Conservation (phyloP, 2,329 filamentous ascomycete genomes). For the Cercospora nicotianae region DNA sequence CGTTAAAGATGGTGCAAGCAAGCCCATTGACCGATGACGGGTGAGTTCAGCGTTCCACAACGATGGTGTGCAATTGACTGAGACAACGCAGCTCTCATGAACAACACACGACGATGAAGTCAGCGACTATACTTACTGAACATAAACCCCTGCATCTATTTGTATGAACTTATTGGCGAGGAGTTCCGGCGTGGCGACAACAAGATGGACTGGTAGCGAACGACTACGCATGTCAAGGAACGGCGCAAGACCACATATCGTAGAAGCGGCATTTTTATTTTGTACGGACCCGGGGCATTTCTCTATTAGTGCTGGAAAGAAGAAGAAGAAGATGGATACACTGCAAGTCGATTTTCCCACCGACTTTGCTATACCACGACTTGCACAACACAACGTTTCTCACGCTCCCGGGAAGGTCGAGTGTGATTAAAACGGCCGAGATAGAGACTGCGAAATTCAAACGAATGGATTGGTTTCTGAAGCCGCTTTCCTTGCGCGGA, state of each 20-base stretch:
- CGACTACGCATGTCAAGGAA: not conserved
- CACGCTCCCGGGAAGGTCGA: not conserved
- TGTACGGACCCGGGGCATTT: not conserved
- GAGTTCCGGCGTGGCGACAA: conserved; percentile 5
- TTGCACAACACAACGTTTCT: not conserved
- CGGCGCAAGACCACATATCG: not conserved
- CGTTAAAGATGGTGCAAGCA: conserved; percentile 39
- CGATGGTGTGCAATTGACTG: not conserved
- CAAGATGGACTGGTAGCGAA: not conserved
- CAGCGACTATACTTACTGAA: conserved; percentile 4
- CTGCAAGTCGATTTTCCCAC: not conserved
- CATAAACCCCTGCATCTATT: not conserved
- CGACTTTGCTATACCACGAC: not conserved
- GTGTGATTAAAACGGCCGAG: not conserved
- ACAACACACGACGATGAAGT: conserved; percentile 1
- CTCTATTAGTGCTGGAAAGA: not conserved
- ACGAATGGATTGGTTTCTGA: not conserved
- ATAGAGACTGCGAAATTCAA: not conserved
- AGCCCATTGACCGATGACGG: conserved; percentile 15
- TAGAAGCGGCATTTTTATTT: not conserved
- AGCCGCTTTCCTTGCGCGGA: not conserved
- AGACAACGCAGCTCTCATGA: not conserved
- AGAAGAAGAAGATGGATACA: not conserved
- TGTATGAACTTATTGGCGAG: conserved; percentile 9
- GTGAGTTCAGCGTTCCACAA: not conserved